Evolutionary conservation across 257 asterid species (phyloP).

Genomic region (Salvia rosmarinus): DNA sequence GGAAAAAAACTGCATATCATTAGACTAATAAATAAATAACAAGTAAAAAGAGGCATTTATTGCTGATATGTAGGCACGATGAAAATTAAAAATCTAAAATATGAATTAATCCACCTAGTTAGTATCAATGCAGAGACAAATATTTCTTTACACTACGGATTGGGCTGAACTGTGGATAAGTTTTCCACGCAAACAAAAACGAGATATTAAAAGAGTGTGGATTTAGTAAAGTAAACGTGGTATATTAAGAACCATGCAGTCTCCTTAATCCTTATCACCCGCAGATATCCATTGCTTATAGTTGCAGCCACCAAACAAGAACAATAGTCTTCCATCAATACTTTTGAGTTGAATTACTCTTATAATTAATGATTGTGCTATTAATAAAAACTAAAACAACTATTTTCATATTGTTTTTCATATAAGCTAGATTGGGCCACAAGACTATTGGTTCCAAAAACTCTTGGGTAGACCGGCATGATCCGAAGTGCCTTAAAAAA

Average conservation of each 20-base stretch:
- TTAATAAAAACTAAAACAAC: not conserved
- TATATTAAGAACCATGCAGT: constrained; percentile 1
- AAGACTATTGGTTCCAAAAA: too few relatives aligned
- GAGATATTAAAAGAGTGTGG: constrained; percentile 28
- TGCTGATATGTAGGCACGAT: not conserved
- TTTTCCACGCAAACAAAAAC: constrained; percentile 33
- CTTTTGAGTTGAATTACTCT: not conserved
- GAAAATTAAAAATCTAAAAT: not conserved
- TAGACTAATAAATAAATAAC: not conserved
- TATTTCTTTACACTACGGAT: constrained; percentile 1
- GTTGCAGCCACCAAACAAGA: constrained; percentile 18
- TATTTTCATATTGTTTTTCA: too few relatives aligned
- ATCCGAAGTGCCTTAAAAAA: too few relatives aligned
- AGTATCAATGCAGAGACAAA: not conserved
- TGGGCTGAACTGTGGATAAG: constrained; percentile 22
- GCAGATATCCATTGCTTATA: too few relatives aligned
- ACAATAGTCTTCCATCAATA: not conserved
- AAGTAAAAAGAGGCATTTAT: constrained; percentile 18
- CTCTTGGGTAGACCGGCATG: too few relatives aligned
- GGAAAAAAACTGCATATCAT: not conserved
- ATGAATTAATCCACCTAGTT: not conserved
- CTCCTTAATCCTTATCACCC: not conserved
- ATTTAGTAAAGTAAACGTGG: constrained; percentile 39
- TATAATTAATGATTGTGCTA: not conserved
- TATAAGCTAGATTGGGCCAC: too few relatives aligned